Evolutionary conservation across 1,139 yeast genomes (phyloP).

Genomic region (Candida dubliniensis): DNA sequence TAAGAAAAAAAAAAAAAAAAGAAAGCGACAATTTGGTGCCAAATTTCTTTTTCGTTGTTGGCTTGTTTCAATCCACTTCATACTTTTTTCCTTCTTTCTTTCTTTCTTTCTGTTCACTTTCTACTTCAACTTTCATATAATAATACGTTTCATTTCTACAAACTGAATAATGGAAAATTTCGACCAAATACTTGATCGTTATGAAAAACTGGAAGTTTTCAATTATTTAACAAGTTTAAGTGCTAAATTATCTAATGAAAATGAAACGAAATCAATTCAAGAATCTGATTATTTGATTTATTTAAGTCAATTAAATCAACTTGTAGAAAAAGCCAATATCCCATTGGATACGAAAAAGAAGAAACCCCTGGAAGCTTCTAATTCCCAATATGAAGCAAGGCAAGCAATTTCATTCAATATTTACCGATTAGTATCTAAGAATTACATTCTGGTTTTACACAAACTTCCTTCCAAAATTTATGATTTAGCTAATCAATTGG

Average conservation of each 20-base stretch:
- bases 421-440: slow-evolving; percentile 33
- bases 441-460: slow-evolving; percentile 28
- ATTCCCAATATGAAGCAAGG: background rate
- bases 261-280: slow-evolving; percentile 8
- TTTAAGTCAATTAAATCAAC: slow-evolving; percentile 18
- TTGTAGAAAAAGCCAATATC: slow-evolving; percentile 21
- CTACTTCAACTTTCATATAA: background rate
- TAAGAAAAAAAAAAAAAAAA: slow-evolving; percentile 1
- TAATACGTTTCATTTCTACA: too few species aligned
- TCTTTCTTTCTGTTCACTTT: too few species aligned
- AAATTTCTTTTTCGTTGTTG: background rate
- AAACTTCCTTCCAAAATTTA: slow-evolving; percentile 38
- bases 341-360: slow-evolving; percentile 15
- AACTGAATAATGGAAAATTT: slow-evolving; percentile 17
- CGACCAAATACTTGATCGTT: slow-evolving; percentile 18
- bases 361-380: slow-evolving; percentile 11
- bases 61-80: too few species aligned
- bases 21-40: too few species aligned
- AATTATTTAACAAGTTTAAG: slow-evolving; percentile 27
- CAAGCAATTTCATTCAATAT: slow-evolving; percentile 23
- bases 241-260: slow-evolving; percentile 18
- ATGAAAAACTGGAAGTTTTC: slow-evolving; percentile 24
- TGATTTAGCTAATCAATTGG: slow-evolving; percentile 40
- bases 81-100: background rate
- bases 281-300: slow-evolving; percentile 18